Evolutionary conservation across 371 early-diverging fungal genomes (phyloP), one percentile per base, ranked within the genome.

Genomic region (Rhizopus stolonifer): DNA sequence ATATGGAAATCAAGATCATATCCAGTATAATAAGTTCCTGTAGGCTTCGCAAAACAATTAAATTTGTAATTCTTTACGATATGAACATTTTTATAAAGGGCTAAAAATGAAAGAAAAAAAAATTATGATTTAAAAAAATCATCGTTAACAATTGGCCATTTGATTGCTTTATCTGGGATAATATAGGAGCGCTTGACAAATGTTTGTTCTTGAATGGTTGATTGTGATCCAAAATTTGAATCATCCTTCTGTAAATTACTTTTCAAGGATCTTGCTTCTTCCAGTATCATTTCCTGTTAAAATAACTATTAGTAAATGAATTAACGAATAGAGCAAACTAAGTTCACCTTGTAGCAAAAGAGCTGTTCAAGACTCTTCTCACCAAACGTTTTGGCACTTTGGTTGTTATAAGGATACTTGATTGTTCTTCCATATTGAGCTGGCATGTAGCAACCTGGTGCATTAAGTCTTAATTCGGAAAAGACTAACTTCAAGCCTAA

Each of bases 381-480:
- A 19, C 19, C 48, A 48, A 48, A 48, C 21, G 17, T 15, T 32
- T 33, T 47, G 18, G 21, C 17, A 0, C 19, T 47, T 9, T 21
- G n/a, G 0, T 32, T 32, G 21, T 47, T 33, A 13, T 47, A 33
- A 11, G 48, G 48, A 14, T 47, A 47, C 21, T 33, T 47, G 33
- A 47, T 47, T 32, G 32, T 47, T 32, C 19, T 29, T 18, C 34
- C 31, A 47, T 19, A 47, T 21, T 47, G 15, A 31, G 19, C 18
- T 15, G 47, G 47, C 31, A 47, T 32, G 9, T 47, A 47, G 21
- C 47, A 47, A 4, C 47, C 31, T 19, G 47, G 47, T 25, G 46
- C 46, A 14, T 1, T 45, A 25, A 45, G 46, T 15, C 31, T 42
- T 17, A 42, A 21, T 42, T 42, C 38, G 10, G 29, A 29, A 29